Conservation (phyloP, 2,329 filamentous ascomycete genomes). For the Clathrospora elynae region DNA sequence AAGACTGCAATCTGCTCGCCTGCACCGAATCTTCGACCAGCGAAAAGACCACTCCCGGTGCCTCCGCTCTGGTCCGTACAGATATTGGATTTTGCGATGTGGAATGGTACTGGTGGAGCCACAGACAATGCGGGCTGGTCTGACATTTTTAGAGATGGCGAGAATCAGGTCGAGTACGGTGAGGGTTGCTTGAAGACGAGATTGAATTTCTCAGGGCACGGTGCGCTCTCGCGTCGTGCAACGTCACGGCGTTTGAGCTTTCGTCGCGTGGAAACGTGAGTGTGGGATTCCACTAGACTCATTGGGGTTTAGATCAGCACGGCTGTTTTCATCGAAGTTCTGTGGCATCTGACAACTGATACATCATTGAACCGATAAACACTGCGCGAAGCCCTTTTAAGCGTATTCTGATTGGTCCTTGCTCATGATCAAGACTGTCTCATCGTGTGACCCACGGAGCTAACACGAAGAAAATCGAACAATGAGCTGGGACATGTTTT, state of each 20-base stretch:
- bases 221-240: constrained; percentile 4
- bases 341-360: too few species aligned
- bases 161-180: too few species aligned
- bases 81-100: constrained; percentile 29
- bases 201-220: neutral
- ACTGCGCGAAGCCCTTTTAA: too few species aligned
- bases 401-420: too few species aligned
- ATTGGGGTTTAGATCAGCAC: constrained; percentile 1
- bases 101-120: constrained; percentile 18
- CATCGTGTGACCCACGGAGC: too few species aligned
- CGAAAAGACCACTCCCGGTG: constrained; percentile 61
- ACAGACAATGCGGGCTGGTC: constrained; percentile 1
- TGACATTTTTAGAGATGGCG: neutral
- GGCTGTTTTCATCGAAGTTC: neutral
- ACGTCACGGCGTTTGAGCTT: constrained; percentile 5
- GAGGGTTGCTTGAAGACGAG: neutral
- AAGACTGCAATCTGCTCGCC: constrained; percentile 58
- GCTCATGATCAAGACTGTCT: too few species aligned
- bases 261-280: constrained; percentile 9
- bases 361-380: too few species aligned
- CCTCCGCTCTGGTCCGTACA: constrained; percentile 30
- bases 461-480: too few species aligned
- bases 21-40: constrained; percentile 53
- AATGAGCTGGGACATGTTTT: too few species aligned
- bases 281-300: constrained; percentile 1